phyloP scores from a whole-genome alignment of 2,329 filamentous ascomycete genomes.

The Pyrenophora seminiperda region DNA sequence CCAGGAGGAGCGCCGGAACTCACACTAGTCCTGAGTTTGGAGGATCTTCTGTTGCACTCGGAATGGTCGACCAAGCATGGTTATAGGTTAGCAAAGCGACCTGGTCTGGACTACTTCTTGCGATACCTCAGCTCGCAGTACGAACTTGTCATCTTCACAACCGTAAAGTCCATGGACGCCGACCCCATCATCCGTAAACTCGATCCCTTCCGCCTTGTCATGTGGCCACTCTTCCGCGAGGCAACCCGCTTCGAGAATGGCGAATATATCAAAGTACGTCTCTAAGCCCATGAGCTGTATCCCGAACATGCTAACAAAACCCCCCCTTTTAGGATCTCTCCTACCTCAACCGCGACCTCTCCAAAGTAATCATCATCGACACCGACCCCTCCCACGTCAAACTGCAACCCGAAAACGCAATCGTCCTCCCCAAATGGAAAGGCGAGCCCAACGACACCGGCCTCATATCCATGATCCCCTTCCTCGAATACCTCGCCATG shows the following conservation, averaged over 20 bases:
- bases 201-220: constrained; percentile 92
- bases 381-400: constrained; percentile 81
- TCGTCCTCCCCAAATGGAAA: constrained; percentile 87
- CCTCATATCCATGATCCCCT: constrained; percentile 87
- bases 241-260: constrained; percentile 97
- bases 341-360: constrained; percentile 93
- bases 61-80: constrained; percentile 94
- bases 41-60: constrained; percentile 92
- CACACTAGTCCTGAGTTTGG: constrained; percentile 88
- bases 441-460: constrained; percentile 83
- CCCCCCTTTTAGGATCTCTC: constrained; percentile 87
- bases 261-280: constrained; percentile 86
- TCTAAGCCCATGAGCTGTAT: background rate
- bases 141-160: constrained; percentile 94
- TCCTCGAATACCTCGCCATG: constrained; percentile 95
- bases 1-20: constrained; percentile 75
- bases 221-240: constrained; percentile 93
- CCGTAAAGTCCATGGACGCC: constrained; percentile 79
- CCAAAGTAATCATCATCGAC: constrained; percentile 93
- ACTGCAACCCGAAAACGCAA: constrained; percentile 94
- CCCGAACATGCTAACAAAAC: constrained; percentile 16
- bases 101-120: constrained; percentile 95
- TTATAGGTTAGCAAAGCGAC: constrained; percentile 93
- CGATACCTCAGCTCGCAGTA: constrained; percentile 98
- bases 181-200: constrained; percentile 91